These are phyloP conservation scores for Kingdonia uniflora DNA, from an alignment of 164 flowering plant species.

Conservation along the genomic window DNA sequence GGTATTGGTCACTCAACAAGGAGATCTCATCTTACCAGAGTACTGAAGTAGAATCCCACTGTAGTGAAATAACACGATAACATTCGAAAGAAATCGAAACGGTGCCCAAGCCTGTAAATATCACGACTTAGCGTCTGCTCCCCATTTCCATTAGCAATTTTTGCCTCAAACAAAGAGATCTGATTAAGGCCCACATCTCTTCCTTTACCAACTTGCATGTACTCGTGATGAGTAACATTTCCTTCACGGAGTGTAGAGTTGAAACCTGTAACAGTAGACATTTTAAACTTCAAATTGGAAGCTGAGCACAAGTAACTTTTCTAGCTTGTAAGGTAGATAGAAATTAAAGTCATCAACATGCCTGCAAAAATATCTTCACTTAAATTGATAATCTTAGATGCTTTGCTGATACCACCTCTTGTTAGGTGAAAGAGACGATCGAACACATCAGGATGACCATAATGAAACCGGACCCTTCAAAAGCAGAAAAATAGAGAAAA, in stretches of 20 bases:
- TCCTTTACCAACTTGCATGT: constrained; percentile 98
- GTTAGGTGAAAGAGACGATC: constrained; percentile 93
- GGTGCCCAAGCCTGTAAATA: constrained; percentile 90
- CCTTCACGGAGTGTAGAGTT: constrained; percentile 97
- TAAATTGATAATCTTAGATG: constrained; percentile 82
- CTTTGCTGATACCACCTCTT: constrained; percentile 94
- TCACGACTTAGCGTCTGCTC: constrained; percentile 98
- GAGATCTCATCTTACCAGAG: constrained; percentile 40
- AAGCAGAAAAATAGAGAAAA: too few species aligned
- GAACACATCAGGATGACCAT: constrained; percentile 98
- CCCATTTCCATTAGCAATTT: constrained; percentile 96
- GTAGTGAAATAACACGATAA: constrained; percentile 93
- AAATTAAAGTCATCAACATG: constrained; percentile 9
- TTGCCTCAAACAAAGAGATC: constrained; percentile 93
- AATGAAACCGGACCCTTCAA: constrained; percentile 96
- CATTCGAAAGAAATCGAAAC: constrained; percentile 98
- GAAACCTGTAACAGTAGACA: constrained; percentile 44
- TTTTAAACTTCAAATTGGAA: neutral
- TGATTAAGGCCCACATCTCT: constrained; percentile 99
- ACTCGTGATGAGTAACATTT: constrained; percentile 97
- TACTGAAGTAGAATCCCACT: constrained; percentile 85
- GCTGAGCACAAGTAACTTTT: too few species aligned
- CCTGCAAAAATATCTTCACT: constrained; percentile 99
- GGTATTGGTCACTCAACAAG: too few species aligned
- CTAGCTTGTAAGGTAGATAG: neutral